Evolutionary conservation across 352 stramenopile genomes (phyloP).

Genomic region (Thalassiosira livingstoniorum): DNA sequence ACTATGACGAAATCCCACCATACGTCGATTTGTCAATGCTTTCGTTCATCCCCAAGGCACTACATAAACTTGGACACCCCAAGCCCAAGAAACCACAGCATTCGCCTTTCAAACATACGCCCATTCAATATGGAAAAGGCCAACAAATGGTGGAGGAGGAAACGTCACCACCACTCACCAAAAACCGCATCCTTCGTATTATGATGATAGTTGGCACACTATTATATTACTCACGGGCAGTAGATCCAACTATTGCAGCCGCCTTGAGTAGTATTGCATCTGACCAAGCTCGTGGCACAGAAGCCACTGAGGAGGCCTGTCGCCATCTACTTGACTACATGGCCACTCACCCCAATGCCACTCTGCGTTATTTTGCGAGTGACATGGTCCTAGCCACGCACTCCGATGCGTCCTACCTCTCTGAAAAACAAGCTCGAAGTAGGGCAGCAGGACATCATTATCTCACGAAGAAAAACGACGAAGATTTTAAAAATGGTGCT

Average conservation of each 20-base stretch:
- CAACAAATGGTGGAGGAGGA: not conserved
- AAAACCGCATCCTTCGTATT: not conserved
- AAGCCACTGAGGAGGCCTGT: not conserved
- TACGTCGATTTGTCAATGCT: not conserved
- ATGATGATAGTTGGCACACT: not conserved
- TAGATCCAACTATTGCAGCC: not conserved
- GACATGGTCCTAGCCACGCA: slow-evolving; percentile 26
- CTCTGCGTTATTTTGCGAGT: slow-evolving; percentile 1
- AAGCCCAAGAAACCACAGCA: not conserved
- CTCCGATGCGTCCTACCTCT: slow-evolving; percentile 13
- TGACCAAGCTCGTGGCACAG: not conserved
- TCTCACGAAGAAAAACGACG: slow-evolving; percentile 1
- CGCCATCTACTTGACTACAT: slow-evolving; percentile 7
- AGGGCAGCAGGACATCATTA: slow-evolving; percentile 17
- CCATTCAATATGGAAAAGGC: not conserved
- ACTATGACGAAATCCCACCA: no score
- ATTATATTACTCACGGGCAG: not conserved
- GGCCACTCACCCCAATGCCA: slow-evolving; percentile 1
- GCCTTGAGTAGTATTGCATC: slow-evolving; percentile 5
- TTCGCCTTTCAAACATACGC: not conserved
- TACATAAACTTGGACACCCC: not conserved
- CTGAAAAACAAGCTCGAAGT: slow-evolving; percentile 5
- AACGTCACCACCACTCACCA: not conserved
- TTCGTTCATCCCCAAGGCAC: not conserved
- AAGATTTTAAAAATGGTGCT: slow-evolving; percentile 15